These are phyloP conservation scores for Phylloboletellus chloephorus DNA, from an alignment of 1,284 basidiomycete genomes.

Conservation along the genomic window DNA sequence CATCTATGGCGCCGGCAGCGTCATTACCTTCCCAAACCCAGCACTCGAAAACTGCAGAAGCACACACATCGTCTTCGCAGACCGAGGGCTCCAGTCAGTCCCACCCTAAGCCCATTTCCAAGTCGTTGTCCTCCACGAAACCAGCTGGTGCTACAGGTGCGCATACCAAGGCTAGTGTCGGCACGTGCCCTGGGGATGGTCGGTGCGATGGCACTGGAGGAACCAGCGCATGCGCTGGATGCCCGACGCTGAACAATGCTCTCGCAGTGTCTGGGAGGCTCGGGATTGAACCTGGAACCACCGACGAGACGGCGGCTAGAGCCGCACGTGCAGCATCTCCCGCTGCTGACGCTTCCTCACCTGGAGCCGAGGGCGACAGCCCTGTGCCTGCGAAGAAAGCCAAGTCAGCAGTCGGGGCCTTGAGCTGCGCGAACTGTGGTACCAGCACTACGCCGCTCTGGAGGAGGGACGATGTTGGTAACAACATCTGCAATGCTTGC, in stretches of 20 bases:
- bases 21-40: slow-evolving; percentile 30
- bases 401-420: slow-evolving; percentile 61
- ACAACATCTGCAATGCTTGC: slow-evolving; percentile 91
- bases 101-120: slow-evolving; percentile 27
- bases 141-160: slow-evolving; percentile 28
- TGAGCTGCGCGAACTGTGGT: slow-evolving; percentile 88
- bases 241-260: slow-evolving; percentile 90
- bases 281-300: slow-evolving; percentile 30
- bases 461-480: slow-evolving; percentile 90
- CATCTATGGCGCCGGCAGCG: slow-evolving; percentile 21
- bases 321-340: slow-evolving; percentile 20
- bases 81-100: slow-evolving; percentile 22
- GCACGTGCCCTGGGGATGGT: slow-evolving; percentile 93
- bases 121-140: slow-evolving; percentile 20
- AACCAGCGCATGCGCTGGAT: slow-evolving; percentile 84
- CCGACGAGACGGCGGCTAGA: slow-evolving; percentile 16
- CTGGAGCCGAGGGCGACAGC: slow-evolving; percentile 26
- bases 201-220: slow-evolving; percentile 94
- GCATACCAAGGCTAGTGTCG: slow-evolving; percentile 38
- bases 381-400: slow-evolving; percentile 26
- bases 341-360: slow-evolving; percentile 30
- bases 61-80: slow-evolving; percentile 23
- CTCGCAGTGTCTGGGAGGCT: slow-evolving; percentile 41
- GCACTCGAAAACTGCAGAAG: slow-evolving; percentile 32
- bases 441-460: slow-evolving; percentile 93